Percentiles rank a stretch among this genome's conserved stretches.
Evolutionary conservation across 2,329 filamentous ascomycete species (phyloP).

Genomic region (Neofusicoccum ribis): DNA sequence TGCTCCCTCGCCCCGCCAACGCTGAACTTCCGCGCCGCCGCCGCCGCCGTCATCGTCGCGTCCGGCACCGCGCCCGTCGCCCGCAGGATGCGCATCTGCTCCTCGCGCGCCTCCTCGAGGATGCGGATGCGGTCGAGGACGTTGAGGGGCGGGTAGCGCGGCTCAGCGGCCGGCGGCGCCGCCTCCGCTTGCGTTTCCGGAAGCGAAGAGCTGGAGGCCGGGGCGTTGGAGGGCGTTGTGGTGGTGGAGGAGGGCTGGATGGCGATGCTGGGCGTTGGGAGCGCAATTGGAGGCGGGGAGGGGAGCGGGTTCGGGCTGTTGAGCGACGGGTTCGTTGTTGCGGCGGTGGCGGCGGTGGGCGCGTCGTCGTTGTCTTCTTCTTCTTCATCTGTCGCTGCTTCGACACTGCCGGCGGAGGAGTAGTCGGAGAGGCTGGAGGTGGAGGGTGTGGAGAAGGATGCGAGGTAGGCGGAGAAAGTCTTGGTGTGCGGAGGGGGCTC

Average conservation of each 20-base stretch:
- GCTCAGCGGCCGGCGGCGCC: background rate
- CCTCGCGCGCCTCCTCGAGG: constrained; percentile 11
- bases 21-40: background rate
- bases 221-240: no score
- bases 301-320: background rate
- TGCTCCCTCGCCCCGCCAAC: background rate
- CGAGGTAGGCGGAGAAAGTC: no score
- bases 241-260: background rate
- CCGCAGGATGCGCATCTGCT: background rate
- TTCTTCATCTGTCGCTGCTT: background rate
- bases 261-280: background rate
- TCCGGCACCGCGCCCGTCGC: background rate
- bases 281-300: background rate
- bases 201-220: no score
- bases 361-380: background rate
- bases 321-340: background rate
- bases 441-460: no score
- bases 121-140: constrained; percentile 1
- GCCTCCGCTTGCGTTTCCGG: background rate
- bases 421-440: no score
- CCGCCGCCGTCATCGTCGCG: background rate
- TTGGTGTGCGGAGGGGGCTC: background rate
- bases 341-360: no score
- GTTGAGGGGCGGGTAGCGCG: background rate
- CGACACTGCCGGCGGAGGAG: no score